phyloP scores from a whole-genome alignment of 768 basidiomycete genomes.

The Boletus reticuloceps region DNA sequence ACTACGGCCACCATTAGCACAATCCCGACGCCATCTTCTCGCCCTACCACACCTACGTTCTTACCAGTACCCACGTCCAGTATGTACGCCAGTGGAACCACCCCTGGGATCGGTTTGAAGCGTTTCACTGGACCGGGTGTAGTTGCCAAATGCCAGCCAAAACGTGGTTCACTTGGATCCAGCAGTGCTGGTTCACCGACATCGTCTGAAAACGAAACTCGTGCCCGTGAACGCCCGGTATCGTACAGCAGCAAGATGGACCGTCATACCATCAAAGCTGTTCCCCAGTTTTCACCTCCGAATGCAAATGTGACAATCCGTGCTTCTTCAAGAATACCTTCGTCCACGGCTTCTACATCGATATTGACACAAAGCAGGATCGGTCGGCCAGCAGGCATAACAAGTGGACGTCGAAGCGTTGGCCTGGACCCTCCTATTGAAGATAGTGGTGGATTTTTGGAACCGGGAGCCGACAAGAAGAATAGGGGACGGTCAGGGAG shows the following conservation, averaged over 20 bases:
- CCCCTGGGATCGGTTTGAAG: slow-evolving; percentile 48
- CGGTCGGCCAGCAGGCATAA: slow-evolving; percentile 39
- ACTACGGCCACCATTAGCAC: slow-evolving; percentile 58
- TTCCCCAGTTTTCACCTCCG: slow-evolving; percentile 42
- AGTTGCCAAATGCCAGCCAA: slow-evolving; percentile 42
- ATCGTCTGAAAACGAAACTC: slow-evolving; percentile 27
- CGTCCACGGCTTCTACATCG: slow-evolving; percentile 34
- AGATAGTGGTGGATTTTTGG: slow-evolving; percentile 14
- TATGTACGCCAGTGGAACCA: slow-evolving; percentile 39
- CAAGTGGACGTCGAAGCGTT: slow-evolving; percentile 44
- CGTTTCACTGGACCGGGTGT: slow-evolving; percentile 53
- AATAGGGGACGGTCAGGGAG: slow-evolving; percentile 31
- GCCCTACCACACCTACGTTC: slow-evolving; percentile 75
- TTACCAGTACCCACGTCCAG: slow-evolving; percentile 64
- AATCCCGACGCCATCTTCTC: slow-evolving; percentile 63
- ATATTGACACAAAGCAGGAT: slow-evolving; percentile 43
- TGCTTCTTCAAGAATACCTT: slow-evolving; percentile 39
- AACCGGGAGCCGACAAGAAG: slow-evolving; percentile 16
- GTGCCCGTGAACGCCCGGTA: slow-evolving; percentile 25
- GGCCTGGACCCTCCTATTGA: slow-evolving; percentile 29
- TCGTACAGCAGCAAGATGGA: slow-evolving; percentile 26
- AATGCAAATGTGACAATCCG: slow-evolving; percentile 46
- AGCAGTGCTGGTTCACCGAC: slow-evolving; percentile 33
- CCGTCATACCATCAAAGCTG: slow-evolving; percentile 29
- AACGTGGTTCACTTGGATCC: slow-evolving; percentile 64